Conservation (phyloP, 208 protist species). For the Polymyxa betae region DNA sequence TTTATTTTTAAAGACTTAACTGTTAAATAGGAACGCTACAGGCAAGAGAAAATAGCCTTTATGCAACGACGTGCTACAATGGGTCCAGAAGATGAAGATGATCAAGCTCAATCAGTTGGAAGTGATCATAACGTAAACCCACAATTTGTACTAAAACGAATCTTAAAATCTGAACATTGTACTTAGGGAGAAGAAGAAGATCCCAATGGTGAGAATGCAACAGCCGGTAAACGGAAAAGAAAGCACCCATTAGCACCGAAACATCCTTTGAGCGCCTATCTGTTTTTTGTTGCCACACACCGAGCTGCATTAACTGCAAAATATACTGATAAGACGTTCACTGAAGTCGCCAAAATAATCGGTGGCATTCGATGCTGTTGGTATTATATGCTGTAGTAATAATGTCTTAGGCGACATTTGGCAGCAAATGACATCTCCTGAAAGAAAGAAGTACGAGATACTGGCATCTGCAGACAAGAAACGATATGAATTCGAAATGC, state of each 20-base stretch:
- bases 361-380: neutral
- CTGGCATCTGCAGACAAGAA: neutral
- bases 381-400: neutral
- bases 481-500: neutral
- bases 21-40: neutral
- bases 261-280: constrained; percentile 51
- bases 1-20: neutral
- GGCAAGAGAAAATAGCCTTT: constrained; percentile 1
- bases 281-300: constrained; percentile 56
- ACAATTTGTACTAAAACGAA: too few relatives aligned
- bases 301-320: neutral
- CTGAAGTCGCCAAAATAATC: neutral
- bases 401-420: neutral
- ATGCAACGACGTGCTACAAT: too few relatives aligned
- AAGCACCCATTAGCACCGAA: constrained; percentile 54
- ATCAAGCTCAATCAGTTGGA: too few relatives aligned
- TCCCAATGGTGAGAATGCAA: neutral
- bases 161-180: too few relatives aligned
- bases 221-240: neutral
- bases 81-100: too few relatives aligned
- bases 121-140: too few relatives aligned
- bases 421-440: neutral
- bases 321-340: neutral
- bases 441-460: neutral
- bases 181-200: too few relatives aligned